These are phyloP conservation scores for Pichia kluyveri DNA, from an alignment of 805 yeast genomes.

Conservation along the genomic window DNA sequence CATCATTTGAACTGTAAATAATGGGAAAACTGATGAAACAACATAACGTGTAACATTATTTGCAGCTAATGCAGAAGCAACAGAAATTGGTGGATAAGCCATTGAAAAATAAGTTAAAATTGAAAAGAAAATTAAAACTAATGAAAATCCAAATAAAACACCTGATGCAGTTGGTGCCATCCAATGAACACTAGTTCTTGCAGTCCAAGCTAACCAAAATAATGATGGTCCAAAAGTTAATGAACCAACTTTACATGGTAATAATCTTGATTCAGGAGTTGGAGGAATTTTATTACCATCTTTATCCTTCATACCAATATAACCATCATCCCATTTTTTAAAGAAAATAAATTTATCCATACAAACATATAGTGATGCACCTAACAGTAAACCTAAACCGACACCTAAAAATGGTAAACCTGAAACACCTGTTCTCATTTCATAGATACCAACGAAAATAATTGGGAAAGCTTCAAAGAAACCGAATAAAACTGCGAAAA, in stretches of 20 bases:
- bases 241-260: conserved; percentile 60
- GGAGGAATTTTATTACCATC: conserved; percentile 47
- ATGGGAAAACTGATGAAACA: conserved; percentile 72
- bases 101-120: conserved; percentile 60
- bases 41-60: conserved; percentile 72
- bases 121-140: conserved; percentile 63
- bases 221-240: conserved; percentile 55
- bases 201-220: conserved; percentile 81
- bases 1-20: conserved; percentile 83
- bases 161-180: conserved; percentile 72
- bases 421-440: conserved; percentile 50
- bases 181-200: conserved; percentile 57
- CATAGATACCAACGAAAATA: conserved; percentile 57
- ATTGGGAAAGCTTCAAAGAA: conserved; percentile 76
- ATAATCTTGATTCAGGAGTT: conserved; percentile 52
- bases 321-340: conserved; percentile 55
- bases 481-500: conserved; percentile 70
- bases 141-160: conserved; percentile 67
- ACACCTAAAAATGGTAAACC: conserved; percentile 68
- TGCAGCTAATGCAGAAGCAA: conserved; percentile 88
- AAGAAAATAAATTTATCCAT: conserved; percentile 42
- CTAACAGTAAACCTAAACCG: conserved; percentile 56
- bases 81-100: conserved; percentile 64
- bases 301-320: conserved; percentile 44
- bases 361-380: conserved; percentile 41